Evolutionary conservation across 2,329 filamentous ascomycete species (phyloP).

Genomic region (Fusarium heterosporum): DNA sequence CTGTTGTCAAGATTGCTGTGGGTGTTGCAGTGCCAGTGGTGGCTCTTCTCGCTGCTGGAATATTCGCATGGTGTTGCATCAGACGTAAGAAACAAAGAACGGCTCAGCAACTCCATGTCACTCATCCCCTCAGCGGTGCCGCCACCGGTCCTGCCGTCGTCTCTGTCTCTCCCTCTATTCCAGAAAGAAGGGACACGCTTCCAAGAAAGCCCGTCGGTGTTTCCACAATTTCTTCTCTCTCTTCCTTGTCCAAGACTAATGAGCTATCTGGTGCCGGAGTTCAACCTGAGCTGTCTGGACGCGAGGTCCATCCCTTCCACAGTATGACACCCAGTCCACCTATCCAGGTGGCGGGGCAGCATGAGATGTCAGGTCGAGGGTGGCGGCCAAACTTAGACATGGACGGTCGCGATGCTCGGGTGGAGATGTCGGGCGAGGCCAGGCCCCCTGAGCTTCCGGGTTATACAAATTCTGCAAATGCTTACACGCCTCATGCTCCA

Average conservation of each 20-base stretch:
- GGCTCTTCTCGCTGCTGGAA: slow-evolving; percentile 11
- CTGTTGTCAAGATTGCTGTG: slow-evolving; percentile 39
- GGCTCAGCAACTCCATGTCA: not conserved
- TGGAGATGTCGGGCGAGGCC: slow-evolving; percentile 35
- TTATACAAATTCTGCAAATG: slow-evolving; percentile 28
- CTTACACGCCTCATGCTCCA: slow-evolving; percentile 23
- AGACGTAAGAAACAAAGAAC: slow-evolving; percentile 28
- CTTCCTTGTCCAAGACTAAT: slow-evolving; percentile 35
- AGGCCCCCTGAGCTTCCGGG: slow-evolving; percentile 34
- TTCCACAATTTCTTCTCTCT: slow-evolving; percentile 38
- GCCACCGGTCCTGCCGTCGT: slow-evolving; percentile 2
- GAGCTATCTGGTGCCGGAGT: slow-evolving; percentile 32
- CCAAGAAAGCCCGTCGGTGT: slow-evolving; percentile 36
- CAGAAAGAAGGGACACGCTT: slow-evolving; percentile 25
- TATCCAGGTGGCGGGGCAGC: slow-evolving; percentile 32
- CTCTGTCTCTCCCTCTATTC: not conserved
- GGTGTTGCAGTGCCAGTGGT: slow-evolving; percentile 35
- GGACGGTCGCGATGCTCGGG: slow-evolving; percentile 32
- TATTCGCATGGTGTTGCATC: slow-evolving; percentile 32
- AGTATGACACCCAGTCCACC: slow-evolving; percentile 36
- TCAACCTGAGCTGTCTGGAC: slow-evolving; percentile 33
- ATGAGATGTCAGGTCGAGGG: slow-evolving; percentile 39
- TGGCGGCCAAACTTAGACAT: slow-evolving; percentile 39
- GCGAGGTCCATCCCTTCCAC: slow-evolving; percentile 28
- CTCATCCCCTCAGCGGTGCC: slow-evolving; percentile 29